Evolutionary conservation across 441 rosid species (phyloP), one percentile per base, ranked within the genome.

Genomic region (Erodium chrysanthum): DNA sequence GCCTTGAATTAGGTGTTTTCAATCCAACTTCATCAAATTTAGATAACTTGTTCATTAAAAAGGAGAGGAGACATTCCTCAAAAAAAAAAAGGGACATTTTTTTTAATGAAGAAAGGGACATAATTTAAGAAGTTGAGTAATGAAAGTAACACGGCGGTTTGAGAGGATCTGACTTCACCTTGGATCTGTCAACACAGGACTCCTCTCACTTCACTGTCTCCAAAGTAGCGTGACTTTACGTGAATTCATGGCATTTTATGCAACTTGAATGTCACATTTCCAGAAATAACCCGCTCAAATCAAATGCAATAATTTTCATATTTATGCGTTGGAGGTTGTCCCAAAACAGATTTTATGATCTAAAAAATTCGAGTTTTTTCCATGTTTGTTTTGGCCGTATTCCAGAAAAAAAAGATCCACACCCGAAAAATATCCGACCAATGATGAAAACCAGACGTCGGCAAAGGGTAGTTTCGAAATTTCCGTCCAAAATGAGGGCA

Each of bases 391-490:
- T 54, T 54, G 61, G 61, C 5, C 58, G 21, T 15, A 50, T 50
- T 50, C 8, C 0, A 48, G 12, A 15, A 6, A 44, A 52, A 50
- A n/a, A 46, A 14, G 7, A 54, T 54, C 21, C 61, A 54, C 8
- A 17, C 58, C 15, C 54, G 18, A 48, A 48, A 48, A 48, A 48
- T 48, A 48, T 48, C 54, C 17, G 11, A 44, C 52, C 29, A 27
- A 42, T 10, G 11, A 10, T 14, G 2, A 11, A 9, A 27, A 14
- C 42, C 10, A 0, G 72, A 70, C 0, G 52, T 56, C 2, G 35
- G 3, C 23, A 54, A 48, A 22, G 17, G 66, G 70, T 4, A 31
- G 54, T 42, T n/a, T 14, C 27, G 72, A 48, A 70, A 70, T 58
- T 74, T 63, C 3, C 6, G 0, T 15, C 0, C 2, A 50, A 72